phyloP scores from a whole-genome alignment of 2,329 filamentous ascomycete genomes.

The Diaporthe nobilis region DNA sequence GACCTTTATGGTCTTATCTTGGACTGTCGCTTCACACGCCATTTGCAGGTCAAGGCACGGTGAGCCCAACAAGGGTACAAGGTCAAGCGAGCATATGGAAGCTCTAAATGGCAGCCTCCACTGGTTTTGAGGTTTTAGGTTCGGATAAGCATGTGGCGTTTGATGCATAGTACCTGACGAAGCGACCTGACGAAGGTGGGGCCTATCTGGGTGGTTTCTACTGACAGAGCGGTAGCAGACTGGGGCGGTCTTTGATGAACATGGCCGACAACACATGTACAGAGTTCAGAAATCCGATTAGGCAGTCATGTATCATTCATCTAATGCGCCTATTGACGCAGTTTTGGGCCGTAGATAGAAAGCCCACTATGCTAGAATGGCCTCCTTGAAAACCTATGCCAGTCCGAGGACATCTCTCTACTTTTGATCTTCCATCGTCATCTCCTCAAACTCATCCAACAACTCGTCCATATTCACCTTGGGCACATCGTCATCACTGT shows the following conservation, averaged over 20 bases:
- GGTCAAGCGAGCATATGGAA: not conserved
- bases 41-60: not conserved
- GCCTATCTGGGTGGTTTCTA: not conserved
- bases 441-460: slow-evolving; percentile 93
- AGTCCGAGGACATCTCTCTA: not conserved
- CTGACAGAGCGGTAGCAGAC: not conserved
- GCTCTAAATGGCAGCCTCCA: slow-evolving; percentile 21
- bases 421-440: slow-evolving; percentile 74
- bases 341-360: not conserved
- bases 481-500: slow-evolving; percentile 72
- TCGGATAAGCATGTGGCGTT: not conserved
- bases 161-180: not conserved
- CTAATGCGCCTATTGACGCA: slow-evolving; percentile 10
- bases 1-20: not conserved
- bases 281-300: not conserved
- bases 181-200: not conserved
- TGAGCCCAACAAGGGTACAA: not conserved
- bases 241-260: not conserved
- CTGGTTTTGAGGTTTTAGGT: not conserved
- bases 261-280: too few relatives aligned
- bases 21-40: not conserved
- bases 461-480: slow-evolving; percentile 84
- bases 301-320: slow-evolving; percentile 19
- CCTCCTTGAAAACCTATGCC: not conserved
- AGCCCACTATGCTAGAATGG: not conserved